These are phyloP conservation scores for Acacia pycnantha DNA, from an alignment of 331 rosid species.

Conservation along the genomic window DNA sequence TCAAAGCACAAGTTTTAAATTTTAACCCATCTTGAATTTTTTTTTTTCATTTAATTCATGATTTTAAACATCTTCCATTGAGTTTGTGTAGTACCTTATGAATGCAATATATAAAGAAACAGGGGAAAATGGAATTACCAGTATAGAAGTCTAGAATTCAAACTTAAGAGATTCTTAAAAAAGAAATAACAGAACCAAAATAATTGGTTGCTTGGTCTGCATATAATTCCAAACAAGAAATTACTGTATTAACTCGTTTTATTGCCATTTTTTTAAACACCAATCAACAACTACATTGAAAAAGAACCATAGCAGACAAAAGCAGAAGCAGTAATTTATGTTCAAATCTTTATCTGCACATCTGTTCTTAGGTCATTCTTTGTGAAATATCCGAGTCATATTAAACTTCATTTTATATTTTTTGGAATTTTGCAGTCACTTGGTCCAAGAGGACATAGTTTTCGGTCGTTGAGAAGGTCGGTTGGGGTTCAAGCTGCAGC, in stretches of 20 bases:
- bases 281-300: conserved; percentile 22
- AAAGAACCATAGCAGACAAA: conserved; percentile 14
- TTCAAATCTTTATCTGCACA: background rate
- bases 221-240: background rate
- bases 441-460: conserved; percentile 74
- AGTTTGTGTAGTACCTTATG: conserved; percentile 7
- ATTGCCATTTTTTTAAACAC: conserved; percentile 13
- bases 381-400: conserved; percentile 14
- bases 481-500: conserved; percentile 83
- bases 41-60: conserved; percentile 5
- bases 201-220: background rate
- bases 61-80: background rate
- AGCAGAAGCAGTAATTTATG: conserved; percentile 22
- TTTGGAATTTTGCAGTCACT: conserved; percentile 55
- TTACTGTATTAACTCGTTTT: conserved; percentile 2
- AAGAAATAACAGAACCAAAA: background rate
- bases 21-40: background rate
- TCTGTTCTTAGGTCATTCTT: background rate
- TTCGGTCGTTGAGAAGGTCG: conserved; percentile 78
- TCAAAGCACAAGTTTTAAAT: background rate
- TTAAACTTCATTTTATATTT: background rate
- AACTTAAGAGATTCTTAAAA: background rate
- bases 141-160: background rate
- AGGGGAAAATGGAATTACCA: background rate
- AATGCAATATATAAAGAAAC: conserved; percentile 18